phyloP scores from a whole-genome alignment of 257 asterid species.

The Solanum neorickii region DNA sequence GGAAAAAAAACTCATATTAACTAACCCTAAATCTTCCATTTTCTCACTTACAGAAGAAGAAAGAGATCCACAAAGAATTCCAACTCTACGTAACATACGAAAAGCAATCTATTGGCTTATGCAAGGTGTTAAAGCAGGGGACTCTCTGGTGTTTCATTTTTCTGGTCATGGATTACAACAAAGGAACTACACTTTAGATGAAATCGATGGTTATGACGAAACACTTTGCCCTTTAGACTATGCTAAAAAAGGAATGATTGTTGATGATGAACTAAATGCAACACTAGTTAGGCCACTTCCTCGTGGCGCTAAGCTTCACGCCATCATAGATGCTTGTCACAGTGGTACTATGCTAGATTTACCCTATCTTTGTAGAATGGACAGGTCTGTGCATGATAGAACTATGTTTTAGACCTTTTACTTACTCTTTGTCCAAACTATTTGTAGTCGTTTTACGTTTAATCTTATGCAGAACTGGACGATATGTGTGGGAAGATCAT shows the following conservation, averaged over 20 bases:
- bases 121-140: conserved; percentile 82
- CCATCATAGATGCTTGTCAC: conserved; percentile 89
- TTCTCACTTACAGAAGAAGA: conserved; percentile 60
- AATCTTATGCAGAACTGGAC: conserved; percentile 40
- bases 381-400: conserved; percentile 35
- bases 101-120: conserved; percentile 84
- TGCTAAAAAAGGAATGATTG: conserved; percentile 62
- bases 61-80: conserved; percentile 61
- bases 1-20: not conserved
- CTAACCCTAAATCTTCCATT: not conserved
- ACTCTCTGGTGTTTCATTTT: conserved; percentile 76
- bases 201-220: conserved; percentile 82
- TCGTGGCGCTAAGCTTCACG: conserved; percentile 81
- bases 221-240: conserved; percentile 80
- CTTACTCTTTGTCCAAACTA: not conserved
- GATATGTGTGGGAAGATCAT: conserved; percentile 83
- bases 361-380: conserved; percentile 82
- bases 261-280: conserved; percentile 78
- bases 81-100: conserved; percentile 81
- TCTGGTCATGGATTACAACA: conserved; percentile 94
- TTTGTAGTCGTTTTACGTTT: not conserved
- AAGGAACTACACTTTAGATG: conserved; percentile 70
- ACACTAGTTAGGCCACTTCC: conserved; percentile 79
- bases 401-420: not conserved
- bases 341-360: conserved; percentile 88